These are phyloP conservation scores for Coelastrella sp. DNA, from an alignment of 139 green algal species.

Conservation along the genomic window DNA sequence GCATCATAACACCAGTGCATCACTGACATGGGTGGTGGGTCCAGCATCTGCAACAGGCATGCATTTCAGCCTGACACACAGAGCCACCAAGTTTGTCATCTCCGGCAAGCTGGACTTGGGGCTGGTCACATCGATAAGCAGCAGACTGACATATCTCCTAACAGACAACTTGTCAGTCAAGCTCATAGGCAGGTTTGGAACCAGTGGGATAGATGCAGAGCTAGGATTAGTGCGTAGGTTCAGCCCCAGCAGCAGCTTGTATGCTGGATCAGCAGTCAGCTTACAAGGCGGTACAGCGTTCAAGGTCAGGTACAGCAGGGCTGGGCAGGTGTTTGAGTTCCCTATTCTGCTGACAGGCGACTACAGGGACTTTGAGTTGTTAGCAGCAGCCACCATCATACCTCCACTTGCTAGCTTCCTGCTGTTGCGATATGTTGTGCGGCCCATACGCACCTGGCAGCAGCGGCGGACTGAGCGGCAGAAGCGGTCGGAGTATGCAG, in stretches of 20 bases:
- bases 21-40: constrained; percentile 53
- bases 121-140: constrained; percentile 44
- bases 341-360: constrained; percentile 52
- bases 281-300: constrained; percentile 23
- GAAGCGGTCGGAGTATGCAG: constrained; percentile 40
- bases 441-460: constrained; percentile 52
- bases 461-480: constrained; percentile 4
- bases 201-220: constrained; percentile 64
- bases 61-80: constrained; percentile 41
- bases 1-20: neutral
- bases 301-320: constrained; percentile 47
- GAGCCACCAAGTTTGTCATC: constrained; percentile 47
- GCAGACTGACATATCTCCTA: constrained; percentile 13
- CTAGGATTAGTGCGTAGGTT: constrained; percentile 48
- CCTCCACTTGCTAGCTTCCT: constrained; percentile 58
- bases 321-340: constrained; percentile 53
- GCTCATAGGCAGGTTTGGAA: constrained; percentile 45
- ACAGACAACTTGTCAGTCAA: neutral
- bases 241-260: constrained; percentile 11
- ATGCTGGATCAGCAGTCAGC: constrained; percentile 21
- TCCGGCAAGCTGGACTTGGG: constrained; percentile 62
- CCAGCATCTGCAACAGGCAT: constrained; percentile 43
- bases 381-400: constrained; percentile 51
- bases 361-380: constrained; percentile 44
- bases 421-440: constrained; percentile 47